phyloP scores from a whole-genome alignment of 306 rosid species.

The Citrullus mucosospermus region DNA sequence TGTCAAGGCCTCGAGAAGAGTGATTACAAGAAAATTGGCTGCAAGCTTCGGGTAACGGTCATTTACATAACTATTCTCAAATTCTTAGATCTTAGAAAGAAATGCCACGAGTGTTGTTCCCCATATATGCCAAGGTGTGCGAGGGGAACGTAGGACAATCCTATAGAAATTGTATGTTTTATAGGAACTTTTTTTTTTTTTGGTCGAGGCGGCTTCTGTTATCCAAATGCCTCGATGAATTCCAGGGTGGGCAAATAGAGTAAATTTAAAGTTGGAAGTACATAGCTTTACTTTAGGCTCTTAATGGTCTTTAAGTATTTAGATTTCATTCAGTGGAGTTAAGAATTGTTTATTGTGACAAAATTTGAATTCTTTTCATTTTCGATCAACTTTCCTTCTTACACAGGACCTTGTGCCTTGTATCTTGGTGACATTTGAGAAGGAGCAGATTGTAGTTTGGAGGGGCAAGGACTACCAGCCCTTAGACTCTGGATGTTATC shows the following conservation, averaged over 20 bases:
- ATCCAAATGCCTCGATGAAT: not conserved
- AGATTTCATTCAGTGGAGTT: not conserved
- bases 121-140: not conserved
- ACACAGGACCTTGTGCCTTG: constrained; percentile 83
- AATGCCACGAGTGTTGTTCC: not conserved
- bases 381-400: not conserved
- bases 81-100: not conserved
- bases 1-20: constrained; percentile 76
- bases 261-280: not conserved
- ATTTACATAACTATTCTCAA: not conserved
- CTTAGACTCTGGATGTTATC: constrained; percentile 24
- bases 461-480: constrained; percentile 55
- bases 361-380: not conserved
- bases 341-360: no score
- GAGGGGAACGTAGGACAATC: not conserved
- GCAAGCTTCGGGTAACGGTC: constrained; percentile 66
- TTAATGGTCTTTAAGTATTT: not conserved
- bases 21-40: constrained; percentile 94
- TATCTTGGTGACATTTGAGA: constrained; percentile 75
- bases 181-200: not conserved
- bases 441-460: constrained; percentile 82
- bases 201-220: not conserved
- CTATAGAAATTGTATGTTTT: not conserved
- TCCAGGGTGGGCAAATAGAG: not conserved
- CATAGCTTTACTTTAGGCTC: not conserved